Conservation (phyloP, 202 grass and related monocot genomes). For the Miscanthus sacchariflorus region DNA sequence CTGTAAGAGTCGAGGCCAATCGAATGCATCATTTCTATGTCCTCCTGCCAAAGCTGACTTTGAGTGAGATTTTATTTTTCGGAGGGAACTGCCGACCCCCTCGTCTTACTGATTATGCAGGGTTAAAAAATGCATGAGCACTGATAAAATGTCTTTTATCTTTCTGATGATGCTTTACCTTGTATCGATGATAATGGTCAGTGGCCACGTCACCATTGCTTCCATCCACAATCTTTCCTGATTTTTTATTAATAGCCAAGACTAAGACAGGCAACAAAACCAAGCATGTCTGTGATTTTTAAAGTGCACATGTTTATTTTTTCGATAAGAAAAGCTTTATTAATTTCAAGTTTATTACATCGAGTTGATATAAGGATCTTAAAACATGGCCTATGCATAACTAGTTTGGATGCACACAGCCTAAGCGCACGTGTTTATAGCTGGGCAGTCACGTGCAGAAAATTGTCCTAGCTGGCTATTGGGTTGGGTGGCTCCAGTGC, state of each 20-base stretch:
- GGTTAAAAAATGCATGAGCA: background rate
- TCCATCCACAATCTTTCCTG: slow-evolving; percentile 55
- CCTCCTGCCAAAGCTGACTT: slow-evolving; percentile 42
- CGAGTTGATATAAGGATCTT: too few species aligned
- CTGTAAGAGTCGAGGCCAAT: slow-evolving; percentile 65
- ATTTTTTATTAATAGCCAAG: background rate
- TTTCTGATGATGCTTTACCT: slow-evolving; percentile 39
- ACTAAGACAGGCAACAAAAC: too few species aligned
- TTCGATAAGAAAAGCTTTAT: too few species aligned
- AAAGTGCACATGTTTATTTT: too few species aligned
- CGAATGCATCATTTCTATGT: slow-evolving; percentile 62
- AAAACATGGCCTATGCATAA: too few species aligned
- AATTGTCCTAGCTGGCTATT: too few species aligned
- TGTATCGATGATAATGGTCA: slow-evolving; percentile 70
- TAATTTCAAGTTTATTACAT: too few species aligned
- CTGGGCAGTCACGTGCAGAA: too few species aligned
- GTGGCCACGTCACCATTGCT: slow-evolving; percentile 59
- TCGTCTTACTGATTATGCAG: background rate
- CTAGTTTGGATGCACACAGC: too few species aligned
- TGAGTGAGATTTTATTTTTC: background rate
- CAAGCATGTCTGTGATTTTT: too few species aligned
- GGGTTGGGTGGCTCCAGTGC: too few species aligned
- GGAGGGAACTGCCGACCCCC: background rate
- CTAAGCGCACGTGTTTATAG: too few species aligned
- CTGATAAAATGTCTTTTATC: background rate